Conservation (phyloP, 306 rosid genomes). For the Lagenaria siceraria region DNA sequence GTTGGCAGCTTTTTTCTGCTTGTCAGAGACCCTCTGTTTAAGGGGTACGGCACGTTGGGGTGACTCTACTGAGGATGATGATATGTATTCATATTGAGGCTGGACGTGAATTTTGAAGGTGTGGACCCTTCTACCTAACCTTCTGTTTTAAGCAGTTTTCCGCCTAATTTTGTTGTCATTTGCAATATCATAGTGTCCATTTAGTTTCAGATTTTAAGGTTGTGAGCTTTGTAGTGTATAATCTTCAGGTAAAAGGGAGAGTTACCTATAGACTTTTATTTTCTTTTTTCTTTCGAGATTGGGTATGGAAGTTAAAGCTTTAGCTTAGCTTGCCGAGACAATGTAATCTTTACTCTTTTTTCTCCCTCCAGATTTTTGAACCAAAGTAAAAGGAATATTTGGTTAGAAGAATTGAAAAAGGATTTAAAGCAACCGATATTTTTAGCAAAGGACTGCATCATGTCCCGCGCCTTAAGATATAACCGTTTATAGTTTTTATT, state of each 20-base stretch:
- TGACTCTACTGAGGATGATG: neutral
- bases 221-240: neutral
- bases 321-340: neutral
- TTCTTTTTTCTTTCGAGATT: neutral
- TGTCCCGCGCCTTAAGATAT: too few species aligned
- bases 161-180: neutral
- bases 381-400: neutral
- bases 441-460: too few species aligned
- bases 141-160: neutral
- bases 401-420: neutral
- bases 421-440: too few species aligned
- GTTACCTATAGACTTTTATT: neutral
- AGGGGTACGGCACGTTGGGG: constrained; percentile 7
- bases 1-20: constrained; percentile 84
- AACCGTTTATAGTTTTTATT: too few species aligned
- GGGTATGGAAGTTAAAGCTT: neutral
- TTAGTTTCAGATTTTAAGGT: neutral
- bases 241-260: neutral
- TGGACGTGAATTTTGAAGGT: neutral
- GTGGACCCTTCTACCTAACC: neutral
- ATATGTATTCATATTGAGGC: neutral
- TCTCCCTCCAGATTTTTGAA: neutral
- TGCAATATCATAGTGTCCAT: neutral
- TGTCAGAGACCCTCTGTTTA: constrained; percentile 82
- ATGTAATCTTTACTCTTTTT: neutral